Evolutionary conservation across 2,329 filamentous ascomycete genomes (phyloP).

Genomic region (Cadophora malorum): DNA sequence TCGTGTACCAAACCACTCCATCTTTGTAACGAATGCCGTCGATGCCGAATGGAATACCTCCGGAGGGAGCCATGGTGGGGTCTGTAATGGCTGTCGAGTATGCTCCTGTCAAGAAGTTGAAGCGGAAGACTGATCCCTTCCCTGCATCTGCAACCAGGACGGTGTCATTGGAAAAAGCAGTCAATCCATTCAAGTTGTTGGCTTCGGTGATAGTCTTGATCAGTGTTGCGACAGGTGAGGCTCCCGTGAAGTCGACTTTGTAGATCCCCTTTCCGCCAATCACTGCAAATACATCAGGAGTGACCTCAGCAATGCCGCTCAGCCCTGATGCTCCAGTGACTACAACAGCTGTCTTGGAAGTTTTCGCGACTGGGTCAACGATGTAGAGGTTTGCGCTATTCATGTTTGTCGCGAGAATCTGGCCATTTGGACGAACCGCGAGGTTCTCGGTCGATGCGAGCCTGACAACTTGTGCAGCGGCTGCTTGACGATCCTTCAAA

Average conservation of each 20-base stretch:
- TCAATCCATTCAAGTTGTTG: conserved; percentile 20
- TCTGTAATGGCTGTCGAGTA: conserved; percentile 28
- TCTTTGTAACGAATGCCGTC: conserved; percentile 25
- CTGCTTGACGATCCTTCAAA: conserved; percentile 16
- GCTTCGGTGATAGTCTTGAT: conserved; percentile 23
- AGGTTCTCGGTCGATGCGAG: conserved; percentile 24
- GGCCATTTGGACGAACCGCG: conserved; percentile 25
- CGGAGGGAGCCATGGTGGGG: conserved; percentile 18
- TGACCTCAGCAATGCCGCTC: conserved; percentile 46
- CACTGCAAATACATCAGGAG: conserved; percentile 43
- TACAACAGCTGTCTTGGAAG: conserved; percentile 16
- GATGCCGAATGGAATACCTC: conserved; percentile 25
- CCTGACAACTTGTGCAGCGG: conserved; percentile 20
- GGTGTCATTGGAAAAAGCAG: conserved; percentile 25
- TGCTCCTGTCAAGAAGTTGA: conserved; percentile 36
- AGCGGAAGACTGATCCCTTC: conserved; percentile 35
- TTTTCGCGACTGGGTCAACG: conserved; percentile 25
- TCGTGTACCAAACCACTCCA: conserved; percentile 24
- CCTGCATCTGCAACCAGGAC: conserved; percentile 37
- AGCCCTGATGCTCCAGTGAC: conserved; percentile 37
- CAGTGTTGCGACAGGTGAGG: conserved; percentile 3
- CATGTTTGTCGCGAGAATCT: conserved; percentile 25
- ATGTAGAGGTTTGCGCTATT: conserved; percentile 24
- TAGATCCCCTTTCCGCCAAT: conserved; percentile 28
- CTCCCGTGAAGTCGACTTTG: conserved; percentile 31